phyloP scores from a whole-genome alignment of 1,139 yeast genomes.

The Eremothecium sinecaudum region DNA sequence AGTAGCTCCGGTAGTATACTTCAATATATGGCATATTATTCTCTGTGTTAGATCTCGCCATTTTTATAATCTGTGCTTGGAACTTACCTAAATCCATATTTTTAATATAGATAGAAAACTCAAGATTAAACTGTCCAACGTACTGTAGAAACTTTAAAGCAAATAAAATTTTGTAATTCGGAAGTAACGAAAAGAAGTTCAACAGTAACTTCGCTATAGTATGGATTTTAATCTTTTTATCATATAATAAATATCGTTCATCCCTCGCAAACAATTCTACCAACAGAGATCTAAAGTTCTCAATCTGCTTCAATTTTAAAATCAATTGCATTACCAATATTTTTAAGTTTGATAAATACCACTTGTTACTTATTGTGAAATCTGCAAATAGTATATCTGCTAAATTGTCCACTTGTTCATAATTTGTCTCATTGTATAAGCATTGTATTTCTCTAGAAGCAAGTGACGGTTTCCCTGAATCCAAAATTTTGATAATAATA shows the following conservation, averaged over 20 bases:
- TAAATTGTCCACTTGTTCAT: constrained; percentile 11
- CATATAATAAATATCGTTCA: constrained; percentile 20
- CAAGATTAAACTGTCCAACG: constrained; percentile 17
- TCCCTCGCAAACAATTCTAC: constrained; percentile 23
- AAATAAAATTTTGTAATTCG: constrained; percentile 20
- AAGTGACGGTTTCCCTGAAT: constrained; percentile 8
- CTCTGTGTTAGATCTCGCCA: constrained; percentile 3
- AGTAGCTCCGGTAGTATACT: constrained; percentile 6
- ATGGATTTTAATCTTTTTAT: constrained; percentile 16
- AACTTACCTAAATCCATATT: constrained; percentile 18
- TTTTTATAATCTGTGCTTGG: constrained; percentile 14
- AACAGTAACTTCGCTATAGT: constrained; percentile 23
- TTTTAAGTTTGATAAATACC: constrained; percentile 24
- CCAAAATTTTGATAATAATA: constrained; percentile 21
- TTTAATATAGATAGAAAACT: constrained; percentile 20
- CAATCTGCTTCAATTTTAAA: constrained; percentile 15
- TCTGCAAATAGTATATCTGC: constrained; percentile 24
- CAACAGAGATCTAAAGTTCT: constrained; percentile 12
- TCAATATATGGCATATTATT: background rate
- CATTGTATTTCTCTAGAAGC: constrained; percentile 17
- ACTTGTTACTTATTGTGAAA: constrained; percentile 16
- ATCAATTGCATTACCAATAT: constrained; percentile 24
- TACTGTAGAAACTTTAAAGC: constrained; percentile 29
- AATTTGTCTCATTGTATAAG: constrained; percentile 22
- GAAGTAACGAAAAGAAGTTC: constrained; percentile 20